These are phyloP conservation scores for Gonium pectorale DNA, from an alignment of 139 green algal genomes.

Conservation along the genomic window DNA sequence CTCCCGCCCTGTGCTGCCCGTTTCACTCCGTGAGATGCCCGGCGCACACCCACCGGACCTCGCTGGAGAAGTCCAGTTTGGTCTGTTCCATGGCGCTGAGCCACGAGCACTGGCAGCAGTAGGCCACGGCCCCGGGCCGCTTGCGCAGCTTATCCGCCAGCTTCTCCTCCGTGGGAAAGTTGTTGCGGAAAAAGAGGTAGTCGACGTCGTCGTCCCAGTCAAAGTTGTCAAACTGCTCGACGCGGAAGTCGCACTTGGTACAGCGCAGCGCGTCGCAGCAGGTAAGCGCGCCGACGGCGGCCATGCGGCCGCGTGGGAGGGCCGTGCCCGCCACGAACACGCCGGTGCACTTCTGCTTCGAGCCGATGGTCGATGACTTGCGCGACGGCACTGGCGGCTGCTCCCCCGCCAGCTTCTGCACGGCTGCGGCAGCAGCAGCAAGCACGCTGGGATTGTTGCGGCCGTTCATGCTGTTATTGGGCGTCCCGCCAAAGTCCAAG, in stretches of 20 bases:
- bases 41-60: slow-evolving; percentile 52
- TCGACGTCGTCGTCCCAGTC: slow-evolving; percentile 47
- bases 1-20: background rate
- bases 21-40: slow-evolving; percentile 30
- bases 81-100: slow-evolving; percentile 1
- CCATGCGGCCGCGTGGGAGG: slow-evolving; percentile 46
- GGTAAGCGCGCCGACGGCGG: slow-evolving; percentile 24
- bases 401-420: background rate
- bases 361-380: background rate
- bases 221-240: slow-evolving; percentile 42
- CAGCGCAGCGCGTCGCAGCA: slow-evolving; percentile 56
- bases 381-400: background rate
- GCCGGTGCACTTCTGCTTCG: slow-evolving; percentile 52
- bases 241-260: slow-evolving; percentile 63
- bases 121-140: slow-evolving; percentile 32
- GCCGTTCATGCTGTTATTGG: slow-evolving; percentile 34
- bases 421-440: background rate
- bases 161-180: slow-evolving; percentile 53
- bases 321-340: slow-evolving; percentile 37
- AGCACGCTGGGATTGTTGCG: background rate
- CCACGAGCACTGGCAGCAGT: slow-evolving; percentile 64
- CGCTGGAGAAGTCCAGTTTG: slow-evolving; percentile 48
- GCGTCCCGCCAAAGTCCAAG: slow-evolving; percentile 36
- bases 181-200: slow-evolving; percentile 62
- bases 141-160: slow-evolving; percentile 37